Conservation (phyloP, 371 early-diverging fungal genomes). For the Mucor piriformis region DNA sequence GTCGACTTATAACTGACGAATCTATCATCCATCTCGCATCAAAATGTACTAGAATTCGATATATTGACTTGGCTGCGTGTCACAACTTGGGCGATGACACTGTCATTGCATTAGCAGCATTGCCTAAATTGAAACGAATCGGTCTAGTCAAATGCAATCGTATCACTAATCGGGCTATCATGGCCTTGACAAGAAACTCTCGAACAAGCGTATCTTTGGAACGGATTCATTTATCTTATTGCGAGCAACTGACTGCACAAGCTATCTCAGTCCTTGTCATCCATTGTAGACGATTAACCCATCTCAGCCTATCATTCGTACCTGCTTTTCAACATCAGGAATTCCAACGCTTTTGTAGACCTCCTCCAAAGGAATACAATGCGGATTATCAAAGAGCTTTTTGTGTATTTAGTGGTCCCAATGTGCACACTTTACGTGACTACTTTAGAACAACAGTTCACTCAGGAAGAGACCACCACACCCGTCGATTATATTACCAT, state of each 20-base stretch:
- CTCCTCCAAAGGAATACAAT: slow-evolving; percentile 61
- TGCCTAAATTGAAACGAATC: slow-evolving; percentile 63
- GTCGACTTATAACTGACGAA: slow-evolving; percentile 57
- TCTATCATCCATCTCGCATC: slow-evolving; percentile 53
- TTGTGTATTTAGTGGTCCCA: slow-evolving; percentile 67
- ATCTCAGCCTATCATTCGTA: slow-evolving; percentile 64
- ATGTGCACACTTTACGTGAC: slow-evolving; percentile 54
- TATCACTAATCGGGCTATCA: slow-evolving; percentile 63
- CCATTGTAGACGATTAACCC: slow-evolving; percentile 59
- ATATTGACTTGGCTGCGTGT: slow-evolving; percentile 67
- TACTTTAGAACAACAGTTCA: slow-evolving; percentile 55
- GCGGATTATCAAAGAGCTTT: slow-evolving; percentile 58
- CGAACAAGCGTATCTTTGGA: slow-evolving; percentile 59
- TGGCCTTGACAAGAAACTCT: slow-evolving; percentile 52
- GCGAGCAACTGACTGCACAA: slow-evolving; percentile 50
- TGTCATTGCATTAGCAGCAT: slow-evolving; percentile 55
- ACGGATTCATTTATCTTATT: slow-evolving; percentile 67
- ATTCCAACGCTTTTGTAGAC: slow-evolving; percentile 60
- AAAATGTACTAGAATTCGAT: slow-evolving; percentile 64
- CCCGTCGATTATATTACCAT: slow-evolving; percentile 60
- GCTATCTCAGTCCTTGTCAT: slow-evolving; percentile 58
- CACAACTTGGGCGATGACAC: slow-evolving; percentile 57
- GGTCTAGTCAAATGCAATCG: slow-evolving; percentile 66
- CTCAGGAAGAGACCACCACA: slow-evolving; percentile 39
- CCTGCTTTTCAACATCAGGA: slow-evolving; percentile 60